Conservation (phyloP, 257 asterid species). For the Solanum appendiculatum region DNA sequence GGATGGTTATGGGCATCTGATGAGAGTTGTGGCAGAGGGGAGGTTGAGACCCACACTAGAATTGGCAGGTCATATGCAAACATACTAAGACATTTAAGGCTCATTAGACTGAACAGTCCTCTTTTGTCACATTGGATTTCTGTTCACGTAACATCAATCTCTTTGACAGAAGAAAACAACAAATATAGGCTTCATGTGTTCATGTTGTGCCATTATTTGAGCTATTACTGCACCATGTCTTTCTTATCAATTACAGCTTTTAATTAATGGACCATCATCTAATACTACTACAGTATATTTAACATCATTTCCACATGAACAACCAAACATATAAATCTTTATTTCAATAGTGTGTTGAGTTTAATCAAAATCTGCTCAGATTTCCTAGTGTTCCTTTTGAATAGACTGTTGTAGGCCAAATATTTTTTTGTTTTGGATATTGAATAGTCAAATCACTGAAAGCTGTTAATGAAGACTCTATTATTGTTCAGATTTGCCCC, state of each 20-base stretch:
- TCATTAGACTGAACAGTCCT: background rate
- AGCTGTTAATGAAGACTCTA: conserved; percentile 29
- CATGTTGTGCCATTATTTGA: background rate
- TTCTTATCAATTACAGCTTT: background rate
- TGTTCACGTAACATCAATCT: background rate
- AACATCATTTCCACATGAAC: background rate
- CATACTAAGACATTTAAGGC: conserved; percentile 2
- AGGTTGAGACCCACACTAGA: conserved; percentile 18
- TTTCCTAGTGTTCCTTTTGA: background rate
- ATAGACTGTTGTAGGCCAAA: conserved; percentile 2
- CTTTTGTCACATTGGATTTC: conserved; percentile 2
- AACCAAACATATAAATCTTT: background rate
- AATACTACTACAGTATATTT: background rate
- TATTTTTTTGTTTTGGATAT: background rate
- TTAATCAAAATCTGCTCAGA: background rate
- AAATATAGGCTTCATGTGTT: background rate
- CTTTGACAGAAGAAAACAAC: background rate
- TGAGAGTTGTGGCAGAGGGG: background rate
- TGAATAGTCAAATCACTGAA: conserved; percentile 32
- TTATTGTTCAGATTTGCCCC: conserved; percentile 15
- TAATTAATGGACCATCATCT: background rate
- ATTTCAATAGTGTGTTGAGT: background rate
- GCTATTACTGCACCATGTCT: background rate
- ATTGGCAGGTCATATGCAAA: conserved; percentile 16
- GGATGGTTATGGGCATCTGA: conserved; percentile 1